phyloP scores from a whole-genome alignment of 225 moss, liverwort and hornwort species.

The Straminergon stramineum region DNA sequence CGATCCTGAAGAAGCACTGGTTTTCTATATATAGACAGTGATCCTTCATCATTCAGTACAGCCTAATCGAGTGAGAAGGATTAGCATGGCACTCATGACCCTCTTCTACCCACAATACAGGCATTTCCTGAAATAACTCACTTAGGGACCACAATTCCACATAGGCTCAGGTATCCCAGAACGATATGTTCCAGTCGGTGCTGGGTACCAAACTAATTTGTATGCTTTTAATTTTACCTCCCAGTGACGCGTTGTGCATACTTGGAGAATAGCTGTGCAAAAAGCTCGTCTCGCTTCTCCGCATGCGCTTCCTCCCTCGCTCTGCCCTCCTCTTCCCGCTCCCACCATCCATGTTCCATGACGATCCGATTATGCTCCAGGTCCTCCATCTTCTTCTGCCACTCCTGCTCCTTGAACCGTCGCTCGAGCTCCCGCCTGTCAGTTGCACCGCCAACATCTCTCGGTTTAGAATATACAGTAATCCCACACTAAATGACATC shows the following conservation, averaged over 20 bases:
- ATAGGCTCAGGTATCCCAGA: background rate
- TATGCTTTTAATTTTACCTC: background rate
- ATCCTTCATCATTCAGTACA: background rate
- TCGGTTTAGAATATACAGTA: background rate
- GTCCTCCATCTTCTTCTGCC: conserved; percentile 73
- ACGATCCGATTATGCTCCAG: conserved; percentile 60
- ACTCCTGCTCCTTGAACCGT: conserved; percentile 64
- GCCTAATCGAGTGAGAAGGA: background rate
- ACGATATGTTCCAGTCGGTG: background rate
- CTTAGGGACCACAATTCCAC: background rate
- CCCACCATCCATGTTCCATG: conserved; percentile 64
- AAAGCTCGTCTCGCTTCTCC: conserved; percentile 70
- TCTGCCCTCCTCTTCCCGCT: conserved; percentile 74
- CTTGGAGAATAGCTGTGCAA: conserved; percentile 56
- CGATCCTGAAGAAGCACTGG: background rate
- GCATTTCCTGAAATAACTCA: background rate
- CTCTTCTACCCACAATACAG: background rate
- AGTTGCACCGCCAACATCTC: background rate
- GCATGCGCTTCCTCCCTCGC: conserved; percentile 68
- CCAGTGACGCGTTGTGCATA: conserved; percentile 31
- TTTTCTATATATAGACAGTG: background rate
- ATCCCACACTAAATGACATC: background rate
- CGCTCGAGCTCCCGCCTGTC: conserved; percentile 66
- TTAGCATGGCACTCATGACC: background rate
- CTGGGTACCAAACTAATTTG: background rate